Conservation (phyloP, 306 rosid species). For the Quercus dentata region DNA sequence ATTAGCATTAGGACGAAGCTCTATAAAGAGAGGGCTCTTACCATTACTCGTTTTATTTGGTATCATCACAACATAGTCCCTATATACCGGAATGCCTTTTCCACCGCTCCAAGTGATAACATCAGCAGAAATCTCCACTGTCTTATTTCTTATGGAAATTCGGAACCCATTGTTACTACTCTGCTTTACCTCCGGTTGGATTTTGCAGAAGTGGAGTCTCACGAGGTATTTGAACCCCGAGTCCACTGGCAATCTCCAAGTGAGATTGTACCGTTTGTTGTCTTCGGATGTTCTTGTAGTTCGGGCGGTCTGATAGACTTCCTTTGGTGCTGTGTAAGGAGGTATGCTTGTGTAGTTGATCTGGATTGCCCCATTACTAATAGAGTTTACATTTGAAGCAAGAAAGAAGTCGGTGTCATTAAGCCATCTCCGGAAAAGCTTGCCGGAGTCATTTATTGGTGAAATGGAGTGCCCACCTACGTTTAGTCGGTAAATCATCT, state of each 20-base stretch:
- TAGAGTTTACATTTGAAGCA: too few species aligned
- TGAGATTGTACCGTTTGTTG: constrained; percentile 5
- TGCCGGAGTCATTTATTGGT: constrained; percentile 16
- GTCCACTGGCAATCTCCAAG: constrained; percentile 29
- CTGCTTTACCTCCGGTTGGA: background rate
- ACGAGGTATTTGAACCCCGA: background rate
- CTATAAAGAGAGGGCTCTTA: too few species aligned
- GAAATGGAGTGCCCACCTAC: constrained; percentile 5
- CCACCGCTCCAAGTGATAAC: background rate
- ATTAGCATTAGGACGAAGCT: too few species aligned
- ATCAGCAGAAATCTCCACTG: background rate
- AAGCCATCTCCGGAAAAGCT: constrained; percentile 17
- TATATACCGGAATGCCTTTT: background rate
- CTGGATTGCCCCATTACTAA: too few species aligned
- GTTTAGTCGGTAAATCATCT: constrained; percentile 22
- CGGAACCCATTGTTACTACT: background rate
- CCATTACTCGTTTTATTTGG: background rate
- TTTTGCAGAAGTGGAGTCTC: constrained; percentile 29
- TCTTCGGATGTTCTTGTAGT: too few species aligned
- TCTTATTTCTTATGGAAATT: background rate
- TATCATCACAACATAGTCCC: background rate
- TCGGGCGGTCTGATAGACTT: constrained; percentile 10
- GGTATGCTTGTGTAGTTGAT: background rate
- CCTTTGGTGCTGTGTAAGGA: constrained; percentile 6
- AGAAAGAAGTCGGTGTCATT: too few species aligned